These are phyloP conservation scores for Pythium aristosporum DNA, from an alignment of 352 stramenopile genomes.

Conservation along the genomic window DNA sequence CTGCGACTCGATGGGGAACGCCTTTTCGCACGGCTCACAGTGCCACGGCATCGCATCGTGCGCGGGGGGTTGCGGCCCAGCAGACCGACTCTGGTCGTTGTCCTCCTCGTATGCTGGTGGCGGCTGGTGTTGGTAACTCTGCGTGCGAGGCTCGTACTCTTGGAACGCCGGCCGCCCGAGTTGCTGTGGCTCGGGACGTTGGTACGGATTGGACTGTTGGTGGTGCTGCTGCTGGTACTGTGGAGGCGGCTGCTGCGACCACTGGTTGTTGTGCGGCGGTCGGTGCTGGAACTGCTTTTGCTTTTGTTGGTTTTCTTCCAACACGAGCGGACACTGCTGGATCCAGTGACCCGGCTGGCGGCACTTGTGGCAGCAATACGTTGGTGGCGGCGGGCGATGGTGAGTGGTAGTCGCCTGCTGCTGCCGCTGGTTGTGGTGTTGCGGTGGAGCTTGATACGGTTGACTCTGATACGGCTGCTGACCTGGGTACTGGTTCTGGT, in stretches of 20 bases:
- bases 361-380: slow-evolving; percentile 81
- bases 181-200: slow-evolving; percentile 13
- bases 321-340: slow-evolving; percentile 53
- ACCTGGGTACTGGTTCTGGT: slow-evolving; percentile 12
- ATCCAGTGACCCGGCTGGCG: slow-evolving; percentile 79
- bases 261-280: not conserved
- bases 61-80: not conserved
- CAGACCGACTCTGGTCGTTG: not conserved
- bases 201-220: slow-evolving; percentile 18
- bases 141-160: slow-evolving; percentile 21
- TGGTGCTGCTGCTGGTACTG: slow-evolving; percentile 20
- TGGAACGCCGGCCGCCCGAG: slow-evolving; percentile 17
- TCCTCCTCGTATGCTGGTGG: slow-evolving; percentile 3
- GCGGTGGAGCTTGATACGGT: slow-evolving; percentile 29
- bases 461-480: slow-evolving; percentile 21
- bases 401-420: slow-evolving; percentile 13
- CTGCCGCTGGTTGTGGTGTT: slow-evolving; percentile 25
- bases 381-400: slow-evolving; percentile 39
- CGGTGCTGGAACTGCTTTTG: slow-evolving; percentile 12
- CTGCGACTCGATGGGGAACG: slow-evolving; percentile 68
- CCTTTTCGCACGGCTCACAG: slow-evolving; percentile 74
- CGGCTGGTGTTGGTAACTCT: slow-evolving; percentile 11
- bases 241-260: not conserved
- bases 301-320: slow-evolving; percentile 28
- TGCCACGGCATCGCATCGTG: slow-evolving; percentile 32